A percentile compares a stretch with the other conserved stretches of the same genome.
phyloP scores from a whole-genome alignment of 306 rosid genomes.

The Trifolium subterraneum region DNA sequence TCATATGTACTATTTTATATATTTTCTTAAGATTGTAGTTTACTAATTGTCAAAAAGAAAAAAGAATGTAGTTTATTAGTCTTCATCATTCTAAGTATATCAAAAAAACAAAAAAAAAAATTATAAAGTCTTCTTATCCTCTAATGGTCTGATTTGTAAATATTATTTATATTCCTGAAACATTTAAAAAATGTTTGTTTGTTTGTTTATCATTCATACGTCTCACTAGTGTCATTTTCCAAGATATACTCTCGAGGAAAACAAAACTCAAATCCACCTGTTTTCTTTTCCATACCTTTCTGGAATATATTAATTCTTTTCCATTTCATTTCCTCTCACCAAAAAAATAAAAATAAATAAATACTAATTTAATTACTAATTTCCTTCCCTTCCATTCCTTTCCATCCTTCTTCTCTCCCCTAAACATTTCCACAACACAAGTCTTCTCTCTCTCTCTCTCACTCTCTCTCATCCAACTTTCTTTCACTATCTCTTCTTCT shows the following conservation, averaged over 20 bases:
- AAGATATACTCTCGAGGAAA: slow-evolving; percentile 69
- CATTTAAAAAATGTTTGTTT: slow-evolving; percentile 29
- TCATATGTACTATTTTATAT: background rate
- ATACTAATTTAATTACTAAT: background rate
- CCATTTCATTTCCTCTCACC: slow-evolving; percentile 20
- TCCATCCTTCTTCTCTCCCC: slow-evolving; percentile 18
- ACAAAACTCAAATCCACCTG: slow-evolving; percentile 55
- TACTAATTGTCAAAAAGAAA: background rate
- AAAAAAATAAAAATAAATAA: background rate
- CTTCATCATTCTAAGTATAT: too few species aligned
- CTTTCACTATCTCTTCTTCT: slow-evolving; percentile 37
- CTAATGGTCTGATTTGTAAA: slow-evolving; percentile 26
- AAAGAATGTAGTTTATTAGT: too few species aligned
- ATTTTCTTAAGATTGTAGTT: background rate
- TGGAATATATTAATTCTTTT: slow-evolving; percentile 17
- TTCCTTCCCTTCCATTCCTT: slow-evolving; percentile 11
- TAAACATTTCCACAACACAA: slow-evolving; percentile 27
- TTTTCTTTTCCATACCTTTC: slow-evolving; percentile 52
- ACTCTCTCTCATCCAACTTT: slow-evolving; percentile 26
- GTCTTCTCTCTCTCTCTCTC: slow-evolving; percentile 33
- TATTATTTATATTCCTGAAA: background rate
- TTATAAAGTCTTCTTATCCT: slow-evolving; percentile 40
- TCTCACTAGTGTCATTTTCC: slow-evolving; percentile 85
- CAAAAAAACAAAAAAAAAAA: too few species aligned
- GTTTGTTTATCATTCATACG: slow-evolving; percentile 31